Evolutionary conservation across 345 rosid genomes (phyloP), one percentile per base, ranked within the genome.

Genomic region (Euphorbia lathyris): DNA sequence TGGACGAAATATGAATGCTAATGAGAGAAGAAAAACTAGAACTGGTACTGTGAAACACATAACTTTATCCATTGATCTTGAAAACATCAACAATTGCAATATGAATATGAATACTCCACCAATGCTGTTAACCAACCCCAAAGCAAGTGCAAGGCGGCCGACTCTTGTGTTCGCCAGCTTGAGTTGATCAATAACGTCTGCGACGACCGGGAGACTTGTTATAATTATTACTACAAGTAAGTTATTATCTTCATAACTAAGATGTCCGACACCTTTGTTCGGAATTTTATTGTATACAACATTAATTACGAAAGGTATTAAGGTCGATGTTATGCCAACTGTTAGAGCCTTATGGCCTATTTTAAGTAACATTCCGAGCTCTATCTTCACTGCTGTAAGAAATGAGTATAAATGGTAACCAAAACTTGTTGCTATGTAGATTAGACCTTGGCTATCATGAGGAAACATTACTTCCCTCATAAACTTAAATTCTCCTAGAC

Each of bases 1-100:
- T 9, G 78, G 82, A 26, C 83, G 48, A 23, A 81, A 9, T 1
- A 81, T 29, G 58, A 67, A 66, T 17, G 7, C 26, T 55, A 55
- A 9, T 23, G 14, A 5, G 4, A 55, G 29, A 55, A 55, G 12
- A 55, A 7, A 55, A 3, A 55, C 13, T 23, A 22, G 4, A 7
- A 55, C 14, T 9, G 58, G 29, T 10, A 55, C 4, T 1, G 22
- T 4, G 5, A 3, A 22, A 7, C 29, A 0, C 27, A 55, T 7
- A 2, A 10, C 22, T 10, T 55, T 13, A 3, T 55, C 29, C 14
- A 23, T 2, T 22, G 58, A 7, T 23, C 9, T 55, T 22, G 58
- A n/a, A n/a, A n/a, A n/a, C n/a, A n/a, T n/a, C n/a, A n/a, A n/a
- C n/a, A n/a, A n/a, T n/a, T n/a, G n/a, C n/a, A n/a, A n/a, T n/a